Evolutionary conservation across 148 eudicot genomes (phyloP).

Genomic region (Fagopyrum esculentum): DNA sequence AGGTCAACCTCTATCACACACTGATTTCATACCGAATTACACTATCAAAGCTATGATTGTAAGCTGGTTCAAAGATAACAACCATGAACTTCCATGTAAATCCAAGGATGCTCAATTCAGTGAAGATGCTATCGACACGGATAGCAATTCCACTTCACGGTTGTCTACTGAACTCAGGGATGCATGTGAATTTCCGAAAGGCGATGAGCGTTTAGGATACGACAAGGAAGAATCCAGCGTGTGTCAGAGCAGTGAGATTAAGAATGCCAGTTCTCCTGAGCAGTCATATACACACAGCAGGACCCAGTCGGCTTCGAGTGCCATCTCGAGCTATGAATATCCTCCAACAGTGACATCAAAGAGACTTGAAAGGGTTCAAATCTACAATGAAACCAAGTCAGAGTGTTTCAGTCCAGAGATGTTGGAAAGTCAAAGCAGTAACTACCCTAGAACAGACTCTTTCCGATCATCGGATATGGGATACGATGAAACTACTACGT

Average conservation of each 20-base stretch:
- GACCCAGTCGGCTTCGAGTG: conserved; percentile 72
- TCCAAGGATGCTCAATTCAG: conserved; percentile 5
- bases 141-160: conserved; percentile 40
- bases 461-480: conserved; percentile 30
- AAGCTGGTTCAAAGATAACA: conserved; percentile 77
- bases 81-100: conserved; percentile 25
- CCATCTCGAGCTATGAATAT: conserved; percentile 54
- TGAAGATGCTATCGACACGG: conserved; percentile 13
- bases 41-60: conserved; percentile 87
- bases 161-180: conserved; percentile 20
- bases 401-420: conserved; percentile 26
- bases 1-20: conserved; percentile 53
- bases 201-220: background rate
- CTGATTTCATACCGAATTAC: conserved; percentile 62
- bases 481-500: conserved; percentile 47
- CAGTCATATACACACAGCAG: conserved; percentile 44
- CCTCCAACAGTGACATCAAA: conserved; percentile 23
- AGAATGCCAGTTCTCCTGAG: background rate
- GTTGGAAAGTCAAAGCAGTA: conserved; percentile 32
- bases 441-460: conserved; percentile 31
- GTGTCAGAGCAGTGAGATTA: conserved; percentile 4
- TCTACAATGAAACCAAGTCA: conserved; percentile 16
- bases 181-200: no score
- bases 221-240: conserved; percentile 31
- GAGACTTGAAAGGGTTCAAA: conserved; percentile 24